Evolutionary conservation across 1,139 yeast species (phyloP).

Genomic region (Zygoascus meyerae): DNA sequence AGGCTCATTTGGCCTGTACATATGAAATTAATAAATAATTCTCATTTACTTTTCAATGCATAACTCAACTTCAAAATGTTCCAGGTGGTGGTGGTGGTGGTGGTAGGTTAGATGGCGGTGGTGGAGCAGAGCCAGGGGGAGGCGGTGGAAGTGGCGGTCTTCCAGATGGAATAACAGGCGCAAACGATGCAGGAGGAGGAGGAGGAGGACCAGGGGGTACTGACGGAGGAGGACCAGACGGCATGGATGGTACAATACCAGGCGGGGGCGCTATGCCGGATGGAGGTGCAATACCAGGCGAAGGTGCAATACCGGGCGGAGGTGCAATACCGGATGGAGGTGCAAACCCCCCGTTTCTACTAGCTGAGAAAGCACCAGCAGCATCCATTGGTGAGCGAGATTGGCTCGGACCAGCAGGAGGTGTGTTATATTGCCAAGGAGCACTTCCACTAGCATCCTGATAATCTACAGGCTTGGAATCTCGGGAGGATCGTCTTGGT

Average conservation of each 20-base stretch:
- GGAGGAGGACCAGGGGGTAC: slow-evolving; percentile 24
- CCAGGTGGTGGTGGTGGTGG: slow-evolving; percentile 15
- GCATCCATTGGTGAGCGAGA: background rate
- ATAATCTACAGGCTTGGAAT: background rate
- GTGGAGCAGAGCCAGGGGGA: slow-evolving; percentile 16
- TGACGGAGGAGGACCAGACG: slow-evolving; percentile 17
- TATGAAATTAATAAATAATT: background rate
- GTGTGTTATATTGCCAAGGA: slow-evolving; percentile 2
- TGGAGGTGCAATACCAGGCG: too few relatives aligned
- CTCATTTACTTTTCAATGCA: too few relatives aligned
- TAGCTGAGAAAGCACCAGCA: slow-evolving; percentile 9
- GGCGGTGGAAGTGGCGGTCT: slow-evolving; percentile 17
- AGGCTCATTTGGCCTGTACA: background rate
- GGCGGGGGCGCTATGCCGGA: too few relatives aligned
- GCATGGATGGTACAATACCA: slow-evolving; percentile 11
- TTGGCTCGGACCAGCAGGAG: background rate
- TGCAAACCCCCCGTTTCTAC: slow-evolving; percentile 12
- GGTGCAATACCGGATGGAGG: background rate
- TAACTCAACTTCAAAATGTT: background rate
- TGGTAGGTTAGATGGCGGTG: slow-evolving; percentile 19
- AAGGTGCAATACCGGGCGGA: background rate
- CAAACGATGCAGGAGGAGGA: slow-evolving; percentile 22
- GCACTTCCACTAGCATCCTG: slow-evolving; percentile 10
- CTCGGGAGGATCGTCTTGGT: background rate
- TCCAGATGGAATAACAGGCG: slow-evolving; percentile 26